Evolutionary conservation across 2,329 filamentous ascomycete species (phyloP).

Genomic region (Neonectria punicea): DNA sequence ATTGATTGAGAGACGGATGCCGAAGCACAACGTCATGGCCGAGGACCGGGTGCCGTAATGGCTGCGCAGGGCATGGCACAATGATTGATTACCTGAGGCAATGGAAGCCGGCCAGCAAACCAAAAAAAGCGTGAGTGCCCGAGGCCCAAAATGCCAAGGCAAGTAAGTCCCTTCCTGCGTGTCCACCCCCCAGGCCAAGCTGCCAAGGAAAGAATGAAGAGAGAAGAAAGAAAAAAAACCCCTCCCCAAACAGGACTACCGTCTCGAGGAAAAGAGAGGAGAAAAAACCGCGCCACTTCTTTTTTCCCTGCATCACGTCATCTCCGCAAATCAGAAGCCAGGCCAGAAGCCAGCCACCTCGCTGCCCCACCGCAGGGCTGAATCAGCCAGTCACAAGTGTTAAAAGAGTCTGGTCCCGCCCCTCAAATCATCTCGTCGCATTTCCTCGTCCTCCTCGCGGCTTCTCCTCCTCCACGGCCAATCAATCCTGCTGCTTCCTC

Average conservation of each 20-base stretch:
- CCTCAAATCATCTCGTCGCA: slow-evolving; percentile 65
- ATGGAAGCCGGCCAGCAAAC: neutral
- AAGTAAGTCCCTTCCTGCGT: neutral
- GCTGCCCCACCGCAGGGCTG: slow-evolving; percentile 52
- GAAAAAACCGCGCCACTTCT: slow-evolving; percentile 28
- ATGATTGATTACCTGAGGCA: neutral
- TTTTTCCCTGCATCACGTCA: slow-evolving; percentile 44
- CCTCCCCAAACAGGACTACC: slow-evolving; percentile 11
- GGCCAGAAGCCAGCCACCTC: slow-evolving; percentile 39
- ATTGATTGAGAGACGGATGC: neutral
- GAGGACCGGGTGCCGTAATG: neutral
- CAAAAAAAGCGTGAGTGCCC: neutral
- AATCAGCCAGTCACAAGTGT: slow-evolving; percentile 63
- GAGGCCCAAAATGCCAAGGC: neutral
- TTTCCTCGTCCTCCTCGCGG: slow-evolving; percentile 54
- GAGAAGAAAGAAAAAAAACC: neutral
- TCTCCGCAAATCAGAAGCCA: slow-evolving; percentile 46
- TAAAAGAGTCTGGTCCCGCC: slow-evolving; percentile 56
- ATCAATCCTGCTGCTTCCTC: slow-evolving; percentile 55
- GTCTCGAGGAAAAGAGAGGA: slow-evolving; percentile 11
- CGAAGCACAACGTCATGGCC: neutral
- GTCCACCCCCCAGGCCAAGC: too few relatives aligned
- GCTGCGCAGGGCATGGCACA: neutral
- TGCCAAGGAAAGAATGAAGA: neutral
- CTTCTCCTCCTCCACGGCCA: slow-evolving; percentile 58